Evolutionary conservation across 208 protist species (phyloP), one percentile per base, ranked within the genome.

Genomic region (Leishmania aethiopica): DNA sequence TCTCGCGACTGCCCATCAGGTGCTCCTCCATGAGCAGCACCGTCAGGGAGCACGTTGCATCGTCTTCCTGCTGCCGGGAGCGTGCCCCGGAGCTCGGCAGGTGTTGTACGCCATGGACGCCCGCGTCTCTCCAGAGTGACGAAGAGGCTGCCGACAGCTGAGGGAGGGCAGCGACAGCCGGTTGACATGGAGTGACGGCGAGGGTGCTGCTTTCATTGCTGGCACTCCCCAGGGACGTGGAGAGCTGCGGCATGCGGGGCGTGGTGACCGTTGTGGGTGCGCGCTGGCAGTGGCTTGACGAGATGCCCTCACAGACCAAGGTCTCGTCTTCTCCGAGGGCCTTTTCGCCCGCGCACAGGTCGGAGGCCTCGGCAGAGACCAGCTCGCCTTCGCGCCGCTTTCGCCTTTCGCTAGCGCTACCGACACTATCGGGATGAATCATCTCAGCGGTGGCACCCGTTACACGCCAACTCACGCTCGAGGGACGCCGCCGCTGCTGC

Each of bases 1-100:
- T 87, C 70, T 90, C 84, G 2, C 86, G 86, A 45, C 80, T 83
- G 17, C 86, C 86, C 0, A 89, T 69, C 3, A 84, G 79, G 42
- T 80, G 70, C 53, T 84, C 83, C 51, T 89, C 82, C 72, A 83
- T 73, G 13, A 83, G 67, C 37, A 86, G 70, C 3, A 59, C 53
- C 10, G 82, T 77, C 3, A 77, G 74, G 17, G 71, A 81, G 49
- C 78, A 64, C 64, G 59, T 59, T 1, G 45, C 42, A 4, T 37
- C 28, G 28, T 53, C 69, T 40, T 22, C 53, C 73, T 64, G 51
- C 17, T 62, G 73, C 17, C 32, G 10, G 19, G 47, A 64, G 53
- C 22, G 51, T 17, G 70, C 40, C 70, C 11, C 25, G 25, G 10
- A 8, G 25, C 70, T 51, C 25, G 11, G 35, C 3, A 35, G 22